A percentile compares a stretch with the other conserved stretches of the same genome.
phyloP scores from a whole-genome alignment of 2,329 filamentous ascomycete genomes.

The Penicillium sp. region DNA sequence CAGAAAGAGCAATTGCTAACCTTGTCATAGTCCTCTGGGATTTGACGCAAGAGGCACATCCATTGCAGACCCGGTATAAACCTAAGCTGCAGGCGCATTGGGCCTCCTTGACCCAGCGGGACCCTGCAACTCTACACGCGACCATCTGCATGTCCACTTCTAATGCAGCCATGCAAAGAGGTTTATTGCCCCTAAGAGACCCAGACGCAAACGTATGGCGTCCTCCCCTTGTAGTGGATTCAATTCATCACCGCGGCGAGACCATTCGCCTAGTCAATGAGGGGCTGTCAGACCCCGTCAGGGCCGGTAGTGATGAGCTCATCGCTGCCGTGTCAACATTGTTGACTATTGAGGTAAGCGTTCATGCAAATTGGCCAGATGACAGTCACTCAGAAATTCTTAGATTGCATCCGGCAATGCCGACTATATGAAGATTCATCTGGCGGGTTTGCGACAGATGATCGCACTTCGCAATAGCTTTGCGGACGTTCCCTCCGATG shows the following conservation, averaged over 20 bases:
- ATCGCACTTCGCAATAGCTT: slow-evolving; percentile 39
- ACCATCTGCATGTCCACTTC: slow-evolving; percentile 40
- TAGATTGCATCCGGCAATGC: slow-evolving; percentile 42
- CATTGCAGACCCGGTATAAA: slow-evolving; percentile 35
- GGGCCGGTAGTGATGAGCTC: slow-evolving; percentile 40
- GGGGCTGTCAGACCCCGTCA: slow-evolving; percentile 37
- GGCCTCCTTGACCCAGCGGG: slow-evolving; percentile 35
- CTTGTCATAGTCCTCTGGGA: slow-evolving; percentile 33
- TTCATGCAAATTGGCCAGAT: not conserved
- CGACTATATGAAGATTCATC: slow-evolving; percentile 40
- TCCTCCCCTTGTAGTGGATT: slow-evolving; percentile 33
- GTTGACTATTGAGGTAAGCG: slow-evolving; percentile 40
- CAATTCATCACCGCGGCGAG: slow-evolving; percentile 40
- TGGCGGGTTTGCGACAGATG: slow-evolving; percentile 42
- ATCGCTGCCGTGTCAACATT: slow-evolving; percentile 41
- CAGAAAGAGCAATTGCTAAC: not conserved
- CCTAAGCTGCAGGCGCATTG: slow-evolving; percentile 37
- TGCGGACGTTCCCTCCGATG: slow-evolving; percentile 36
- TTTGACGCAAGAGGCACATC: slow-evolving; percentile 37
- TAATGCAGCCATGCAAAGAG: slow-evolving; percentile 34
- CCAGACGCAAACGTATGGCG: slow-evolving; percentile 31
- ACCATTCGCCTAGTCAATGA: slow-evolving; percentile 42
- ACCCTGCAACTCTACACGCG: slow-evolving; percentile 38
- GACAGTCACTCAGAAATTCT: not conserved
- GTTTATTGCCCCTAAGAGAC: slow-evolving; percentile 36